phyloP scores from a whole-genome alignment of 345 rosid species.

The Gossypium raimondii region DNA sequence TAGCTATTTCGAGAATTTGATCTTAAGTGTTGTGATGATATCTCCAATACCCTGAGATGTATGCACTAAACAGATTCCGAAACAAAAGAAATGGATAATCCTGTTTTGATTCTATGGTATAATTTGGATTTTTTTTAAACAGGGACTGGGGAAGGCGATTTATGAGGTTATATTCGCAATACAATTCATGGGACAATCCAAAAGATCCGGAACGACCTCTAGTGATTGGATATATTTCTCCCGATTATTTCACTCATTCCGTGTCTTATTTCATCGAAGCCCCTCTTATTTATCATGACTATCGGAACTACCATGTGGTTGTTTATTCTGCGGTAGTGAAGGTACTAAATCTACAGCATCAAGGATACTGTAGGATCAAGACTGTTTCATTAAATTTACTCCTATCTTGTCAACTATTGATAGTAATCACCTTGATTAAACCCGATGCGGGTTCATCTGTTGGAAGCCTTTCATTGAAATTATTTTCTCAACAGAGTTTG shows the following conservation, averaged over 20 bases:
- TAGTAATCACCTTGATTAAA: neutral
- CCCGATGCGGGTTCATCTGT: neutral
- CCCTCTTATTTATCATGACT: constrained; percentile 83
- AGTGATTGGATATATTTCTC: constrained; percentile 92
- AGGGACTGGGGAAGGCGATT: constrained; percentile 99
- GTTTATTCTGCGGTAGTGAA: constrained; percentile 97
- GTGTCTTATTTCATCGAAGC: constrained; percentile 98
- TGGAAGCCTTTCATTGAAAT: neutral
- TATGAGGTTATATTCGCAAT: constrained; percentile 69
- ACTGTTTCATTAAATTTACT: neutral
- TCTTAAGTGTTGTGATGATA: neutral
- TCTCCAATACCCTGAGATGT: neutral
- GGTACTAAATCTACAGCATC: constrained; percentile 38
- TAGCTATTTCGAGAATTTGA: neutral
- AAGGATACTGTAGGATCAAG: neutral
- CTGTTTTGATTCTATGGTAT: neutral
- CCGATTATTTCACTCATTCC: constrained; percentile 97
- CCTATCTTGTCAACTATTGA: neutral
- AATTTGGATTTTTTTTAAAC: constrained; percentile 25
- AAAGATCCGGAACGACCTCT: constrained; percentile 86
- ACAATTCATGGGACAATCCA: constrained; percentile 81
- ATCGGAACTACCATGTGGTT: constrained; percentile 75
- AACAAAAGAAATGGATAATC: no score
- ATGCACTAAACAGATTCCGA: neutral
- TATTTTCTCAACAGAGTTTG: neutral